Evolutionary conservation across 2,329 filamentous ascomycete species (phyloP), one percentile per base, ranked within the genome.

Genomic region (Aspergillus awamori): DNA sequence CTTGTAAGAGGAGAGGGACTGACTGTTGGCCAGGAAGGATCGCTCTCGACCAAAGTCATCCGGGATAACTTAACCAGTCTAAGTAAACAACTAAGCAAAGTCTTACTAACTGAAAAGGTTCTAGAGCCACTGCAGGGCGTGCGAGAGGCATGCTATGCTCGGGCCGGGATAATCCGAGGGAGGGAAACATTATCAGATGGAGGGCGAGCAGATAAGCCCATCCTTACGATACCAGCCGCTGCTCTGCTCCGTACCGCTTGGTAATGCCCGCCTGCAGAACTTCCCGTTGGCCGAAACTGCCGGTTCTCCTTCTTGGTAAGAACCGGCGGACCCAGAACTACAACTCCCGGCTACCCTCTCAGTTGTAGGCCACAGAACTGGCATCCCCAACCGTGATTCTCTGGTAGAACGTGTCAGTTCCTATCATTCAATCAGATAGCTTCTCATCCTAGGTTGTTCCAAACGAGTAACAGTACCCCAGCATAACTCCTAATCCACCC

Each of bases 101-200:
- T 36, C 33, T 30, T 30, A 30, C 33, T 36, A 36, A 36, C 33
- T 13, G 13, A 11, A 36, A 13, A 5, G 11, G 33, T 36, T 36
- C 33, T 36, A 36, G 33, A 36, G 33, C 33, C 28, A 33, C 33
- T 36, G 33, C 33, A 13, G 33, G 33, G 33, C 3, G 28, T 30
- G 28, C 10, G 13, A 36, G 33, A 33, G 10, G 10, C 20, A 20
- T 20, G 20, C 20, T 20, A 36, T 36, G 0, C 26, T n/a, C 47
- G 47, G 47, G 24, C 47, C 47, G 47, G 26, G 28, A 41, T 39
- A 28, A 54, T 45, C 36, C 36, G 52, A 7, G 26, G 8, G 15
- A 33, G 11, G 11, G 33, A 36, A 36, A 36, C 33, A 33, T 65
- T 65, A 64, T 64, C 62, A 60, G 63, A 64, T 64, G 63, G 62